A percentile compares a stretch with the other conserved stretches of the same genome.
Evolutionary conservation across 768 basidiomycete species (phyloP).

Genomic region (Tricholoma saponaceum): DNA sequence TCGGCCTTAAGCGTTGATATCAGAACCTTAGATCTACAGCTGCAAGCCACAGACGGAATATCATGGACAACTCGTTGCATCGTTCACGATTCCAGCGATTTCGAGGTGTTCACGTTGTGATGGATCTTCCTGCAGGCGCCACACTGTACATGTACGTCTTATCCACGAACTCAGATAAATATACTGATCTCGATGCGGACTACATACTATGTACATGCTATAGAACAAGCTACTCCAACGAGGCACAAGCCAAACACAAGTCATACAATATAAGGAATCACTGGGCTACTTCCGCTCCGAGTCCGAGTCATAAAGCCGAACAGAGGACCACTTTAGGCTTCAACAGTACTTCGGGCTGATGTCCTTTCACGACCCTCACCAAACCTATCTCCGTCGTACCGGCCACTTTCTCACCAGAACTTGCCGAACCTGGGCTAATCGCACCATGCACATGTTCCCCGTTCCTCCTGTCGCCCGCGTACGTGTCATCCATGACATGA

Average conservation of each 20-base stretch:
- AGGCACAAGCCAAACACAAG: background rate
- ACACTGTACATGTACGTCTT: background rate
- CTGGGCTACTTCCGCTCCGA: background rate
- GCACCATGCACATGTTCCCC: background rate
- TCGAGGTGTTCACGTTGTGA: background rate
- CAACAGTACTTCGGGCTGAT: background rate
- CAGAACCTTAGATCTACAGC: background rate
- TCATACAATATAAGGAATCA: background rate
- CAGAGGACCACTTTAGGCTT: conserved; percentile 5
- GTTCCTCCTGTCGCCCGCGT: background rate
- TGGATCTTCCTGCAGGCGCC: background rate
- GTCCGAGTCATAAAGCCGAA: conserved; percentile 3
- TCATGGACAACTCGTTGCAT: background rate
- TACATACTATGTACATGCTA: background rate
- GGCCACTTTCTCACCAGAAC: background rate
- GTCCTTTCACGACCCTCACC: conserved; percentile 1
- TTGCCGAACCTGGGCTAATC: background rate
- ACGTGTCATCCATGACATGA: conserved; percentile 8
- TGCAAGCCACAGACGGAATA: background rate
- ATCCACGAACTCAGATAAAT: background rate
- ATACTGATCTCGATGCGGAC: background rate
- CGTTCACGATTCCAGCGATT: background rate
- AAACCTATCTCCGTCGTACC: conserved; percentile 6
- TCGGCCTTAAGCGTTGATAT: background rate
- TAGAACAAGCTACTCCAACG: background rate